Base-by-base conservation (phyloP, 2,329 filamentous ascomycete species). In the Macrophomina tecta region DNA sequence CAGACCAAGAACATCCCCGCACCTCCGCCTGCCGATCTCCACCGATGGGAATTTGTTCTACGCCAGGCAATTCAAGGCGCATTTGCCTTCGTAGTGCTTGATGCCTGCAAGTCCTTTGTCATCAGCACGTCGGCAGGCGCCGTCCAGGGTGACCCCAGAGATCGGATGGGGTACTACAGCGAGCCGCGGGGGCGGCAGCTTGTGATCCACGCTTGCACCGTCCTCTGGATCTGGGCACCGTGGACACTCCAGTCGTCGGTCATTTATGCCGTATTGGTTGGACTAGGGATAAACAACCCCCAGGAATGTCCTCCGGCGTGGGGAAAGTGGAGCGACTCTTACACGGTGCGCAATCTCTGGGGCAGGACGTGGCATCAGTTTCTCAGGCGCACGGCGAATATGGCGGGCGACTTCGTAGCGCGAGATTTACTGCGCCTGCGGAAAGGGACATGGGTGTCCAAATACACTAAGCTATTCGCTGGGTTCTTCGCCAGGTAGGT, bases 391-490 rank as follows among this genome's bases (percentile, higher is more conserved):
- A 65, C 73, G 7, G 73, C 72, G 64, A 70, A 70, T 1, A 65
- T 68, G 1, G 70, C 69, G 0, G 68, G 70, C 2, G 69, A 70
- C 0, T 72, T 65, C 28, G 18, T 76, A 9, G 70, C 70, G 0
- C 68, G 71, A 1, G 69, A 77, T 53, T 49, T 72, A 0, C 52
- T 77, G 1, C 52, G 61, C 6, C 67, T 76, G 4, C 66, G 45
- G 0, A 74, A 72, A 42, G 74, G 75, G 0, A 70, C 71, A 0
- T 75, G 75, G n/a, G 68, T 65, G 1, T 76, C 73, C 1, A 75
- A 72, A 42, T 76, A 76, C 48, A 23, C 74, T 1, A 74, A 76
- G 67, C 71, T 76, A 4, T 75, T 75, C 46, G 46, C 68, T 0
- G 69, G 67, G 1, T 77, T 77, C 60, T 65, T 67, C 1, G 38